Conservation (phyloP, 2,329 filamentous ascomycete genomes). For the Aspergillus sp. region DNA sequence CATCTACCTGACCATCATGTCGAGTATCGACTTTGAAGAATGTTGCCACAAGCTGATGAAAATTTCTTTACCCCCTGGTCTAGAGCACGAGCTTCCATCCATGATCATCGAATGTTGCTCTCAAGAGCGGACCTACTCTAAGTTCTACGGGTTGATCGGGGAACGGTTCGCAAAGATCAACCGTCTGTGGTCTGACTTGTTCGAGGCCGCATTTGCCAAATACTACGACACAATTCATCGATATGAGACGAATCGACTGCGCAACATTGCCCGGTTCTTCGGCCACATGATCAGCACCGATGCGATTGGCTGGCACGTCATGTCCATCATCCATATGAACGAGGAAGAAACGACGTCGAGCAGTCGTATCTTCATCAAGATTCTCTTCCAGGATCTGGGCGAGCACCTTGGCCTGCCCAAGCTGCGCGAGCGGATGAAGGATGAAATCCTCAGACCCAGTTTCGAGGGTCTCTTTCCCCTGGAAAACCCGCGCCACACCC, state of each 20-base stretch:
- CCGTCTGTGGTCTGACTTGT: constrained; percentile 85
- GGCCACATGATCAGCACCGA: constrained; percentile 83
- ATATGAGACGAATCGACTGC: constrained; percentile 88
- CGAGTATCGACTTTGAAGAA: constrained; percentile 91
- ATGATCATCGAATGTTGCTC: constrained; percentile 98
- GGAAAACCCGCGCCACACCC: constrained; percentile 80
- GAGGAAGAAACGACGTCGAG: constrained; percentile 96
- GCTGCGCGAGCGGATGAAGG: constrained; percentile 65
- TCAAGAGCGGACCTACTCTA: constrained; percentile 93
- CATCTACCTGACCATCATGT: constrained; percentile 97
- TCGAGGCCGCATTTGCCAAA: constrained; percentile 79
- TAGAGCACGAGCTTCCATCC: constrained; percentile 82
- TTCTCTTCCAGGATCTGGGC: constrained; percentile 83
- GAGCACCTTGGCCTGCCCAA: constrained; percentile 80
- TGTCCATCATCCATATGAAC: constrained; percentile 79
- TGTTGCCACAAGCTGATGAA: constrained; percentile 95
- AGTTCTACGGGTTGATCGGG: constrained; percentile 91
- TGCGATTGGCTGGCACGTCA: constrained; percentile 83
- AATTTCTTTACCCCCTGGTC: constrained; percentile 75
- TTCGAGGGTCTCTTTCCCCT: constrained; percentile 82
- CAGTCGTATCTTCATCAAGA: constrained; percentile 97
- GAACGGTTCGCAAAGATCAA: constrained; percentile 96
- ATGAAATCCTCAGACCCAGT: constrained; percentile 68
- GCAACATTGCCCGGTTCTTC: constrained; percentile 93
- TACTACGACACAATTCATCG: constrained; percentile 98